Conservation (phyloP, 2,329 filamentous ascomycete species). For the Fusarium nematophilum region DNA sequence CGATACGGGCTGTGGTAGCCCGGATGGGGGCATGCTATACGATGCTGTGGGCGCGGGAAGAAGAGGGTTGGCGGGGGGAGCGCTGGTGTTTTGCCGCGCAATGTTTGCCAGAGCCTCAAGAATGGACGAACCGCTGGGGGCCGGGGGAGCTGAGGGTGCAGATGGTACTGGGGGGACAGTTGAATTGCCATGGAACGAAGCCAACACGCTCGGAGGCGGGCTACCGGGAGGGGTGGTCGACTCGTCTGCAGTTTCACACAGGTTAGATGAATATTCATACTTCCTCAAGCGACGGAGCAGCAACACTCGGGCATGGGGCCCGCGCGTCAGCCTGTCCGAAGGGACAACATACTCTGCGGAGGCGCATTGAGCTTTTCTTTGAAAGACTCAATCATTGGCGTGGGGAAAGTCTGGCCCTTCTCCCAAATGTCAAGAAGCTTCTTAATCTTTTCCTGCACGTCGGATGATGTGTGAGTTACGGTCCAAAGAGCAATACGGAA, state of each 20-base stretch:
- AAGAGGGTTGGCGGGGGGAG: constrained; percentile 55
- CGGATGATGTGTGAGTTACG: constrained; percentile 55
- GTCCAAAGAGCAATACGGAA: constrained; percentile 35
- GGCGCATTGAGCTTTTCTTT: constrained; percentile 80
- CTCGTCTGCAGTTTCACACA: constrained; percentile 61
- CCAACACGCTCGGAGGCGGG: constrained; percentile 61
- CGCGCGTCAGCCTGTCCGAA: constrained; percentile 4
- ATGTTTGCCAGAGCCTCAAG: constrained; percentile 84
- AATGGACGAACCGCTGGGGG: constrained; percentile 69
- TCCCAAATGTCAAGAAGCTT: constrained; percentile 99
- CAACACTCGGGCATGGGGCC: neutral
- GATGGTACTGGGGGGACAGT: constrained; percentile 11
- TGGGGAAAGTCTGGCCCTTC: constrained; percentile 90
- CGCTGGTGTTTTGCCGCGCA: constrained; percentile 75
- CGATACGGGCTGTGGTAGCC: constrained; percentile 47
- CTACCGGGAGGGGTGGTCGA: constrained; percentile 79
- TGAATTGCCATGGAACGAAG: constrained; percentile 49
- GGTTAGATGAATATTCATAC: constrained; percentile 54
- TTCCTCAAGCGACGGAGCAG: constrained; percentile 5
- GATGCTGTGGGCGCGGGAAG: constrained; percentile 58
- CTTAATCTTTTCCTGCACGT: constrained; percentile 86
- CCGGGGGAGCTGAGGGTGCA: constrained; percentile 52
- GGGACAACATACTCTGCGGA: constrained; percentile 70
- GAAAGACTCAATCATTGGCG: constrained; percentile 81
- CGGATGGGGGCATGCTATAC: constrained; percentile 50